Conservation (phyloP, 441 rosid species). For the Syzygium syzygioides region DNA sequence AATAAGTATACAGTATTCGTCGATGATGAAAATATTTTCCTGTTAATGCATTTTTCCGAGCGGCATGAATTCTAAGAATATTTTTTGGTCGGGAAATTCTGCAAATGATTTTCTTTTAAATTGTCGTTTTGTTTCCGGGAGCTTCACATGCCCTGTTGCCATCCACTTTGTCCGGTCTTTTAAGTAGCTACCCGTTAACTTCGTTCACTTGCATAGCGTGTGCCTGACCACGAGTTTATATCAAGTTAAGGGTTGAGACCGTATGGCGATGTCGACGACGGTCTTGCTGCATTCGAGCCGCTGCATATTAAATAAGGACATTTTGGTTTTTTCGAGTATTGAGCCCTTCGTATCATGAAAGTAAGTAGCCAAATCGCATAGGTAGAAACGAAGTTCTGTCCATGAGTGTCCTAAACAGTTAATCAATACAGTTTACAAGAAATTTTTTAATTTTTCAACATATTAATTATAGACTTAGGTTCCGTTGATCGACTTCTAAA, state of each 20-base stretch:
- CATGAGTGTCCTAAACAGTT: accelerated
- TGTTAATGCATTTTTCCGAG: accelerated
- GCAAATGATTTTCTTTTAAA: neutral
- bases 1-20: neutral
- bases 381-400: neutral
- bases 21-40: accelerated
- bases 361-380: accelerated
- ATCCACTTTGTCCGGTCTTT: neutral
- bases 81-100: too few species aligned
- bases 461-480: neutral
- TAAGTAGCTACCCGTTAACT: accelerated
- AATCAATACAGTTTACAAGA: neutral
- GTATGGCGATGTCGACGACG: too few species aligned
- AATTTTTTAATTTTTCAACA: neutral
- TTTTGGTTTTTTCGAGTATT: too few species aligned
- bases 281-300: too few species aligned
- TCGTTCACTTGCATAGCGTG: too few species aligned
- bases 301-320: too few species aligned
- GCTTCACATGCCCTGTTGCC: accelerated
- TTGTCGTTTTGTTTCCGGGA: neutral
- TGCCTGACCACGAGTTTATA: too few species aligned
- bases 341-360: too few species aligned
- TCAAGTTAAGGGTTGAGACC: too few species aligned
- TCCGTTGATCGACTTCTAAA: too few species aligned
- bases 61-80: neutral